Conservation (phyloP, 352 stramenopile genomes). For the Globisporangium canariense region DNA sequence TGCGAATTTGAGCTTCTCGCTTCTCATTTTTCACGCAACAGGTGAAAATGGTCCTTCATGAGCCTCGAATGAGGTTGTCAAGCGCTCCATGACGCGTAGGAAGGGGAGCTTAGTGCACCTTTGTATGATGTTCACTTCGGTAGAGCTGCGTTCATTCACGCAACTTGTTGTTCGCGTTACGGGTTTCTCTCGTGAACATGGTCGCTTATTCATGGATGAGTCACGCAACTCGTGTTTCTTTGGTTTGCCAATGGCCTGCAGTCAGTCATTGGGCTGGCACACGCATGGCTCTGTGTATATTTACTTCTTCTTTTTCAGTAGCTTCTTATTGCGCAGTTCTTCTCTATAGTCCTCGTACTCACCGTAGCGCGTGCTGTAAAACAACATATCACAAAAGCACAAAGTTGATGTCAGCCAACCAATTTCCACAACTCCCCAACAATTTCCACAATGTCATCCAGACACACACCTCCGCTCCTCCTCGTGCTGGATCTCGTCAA, state of each 20-base stretch:
- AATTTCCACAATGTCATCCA: not conserved
- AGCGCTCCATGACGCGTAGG: not conserved
- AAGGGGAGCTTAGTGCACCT: not conserved
- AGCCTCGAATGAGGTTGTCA: not conserved
- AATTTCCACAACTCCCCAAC: not conserved
- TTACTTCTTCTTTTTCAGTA: slow-evolving; percentile 70
- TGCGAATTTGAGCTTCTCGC: not conserved
- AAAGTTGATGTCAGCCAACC: not conserved
- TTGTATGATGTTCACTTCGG: not conserved
- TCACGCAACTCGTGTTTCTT: slow-evolving; percentile 3
- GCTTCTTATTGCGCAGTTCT: slow-evolving; percentile 82
- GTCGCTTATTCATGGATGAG: not conserved
- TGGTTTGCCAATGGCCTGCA: not conserved
- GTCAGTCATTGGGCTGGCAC: not conserved
- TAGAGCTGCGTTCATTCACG: not conserved
- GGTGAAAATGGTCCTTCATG: not conserved
- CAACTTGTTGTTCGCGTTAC: not conserved
- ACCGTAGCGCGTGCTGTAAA: slow-evolving; percentile 56
- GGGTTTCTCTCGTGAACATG: not conserved
- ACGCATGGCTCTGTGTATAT: slow-evolving; percentile 1
- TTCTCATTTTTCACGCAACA: too few species aligned
- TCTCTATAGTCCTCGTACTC: slow-evolving; percentile 84
- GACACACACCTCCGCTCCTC: slow-evolving; percentile 68
- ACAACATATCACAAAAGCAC: slow-evolving; percentile 3
- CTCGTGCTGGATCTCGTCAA: slow-evolving; percentile 84